phyloP scores from a whole-genome alignment of 345 rosid genomes.

The Theobroma cacao region DNA sequence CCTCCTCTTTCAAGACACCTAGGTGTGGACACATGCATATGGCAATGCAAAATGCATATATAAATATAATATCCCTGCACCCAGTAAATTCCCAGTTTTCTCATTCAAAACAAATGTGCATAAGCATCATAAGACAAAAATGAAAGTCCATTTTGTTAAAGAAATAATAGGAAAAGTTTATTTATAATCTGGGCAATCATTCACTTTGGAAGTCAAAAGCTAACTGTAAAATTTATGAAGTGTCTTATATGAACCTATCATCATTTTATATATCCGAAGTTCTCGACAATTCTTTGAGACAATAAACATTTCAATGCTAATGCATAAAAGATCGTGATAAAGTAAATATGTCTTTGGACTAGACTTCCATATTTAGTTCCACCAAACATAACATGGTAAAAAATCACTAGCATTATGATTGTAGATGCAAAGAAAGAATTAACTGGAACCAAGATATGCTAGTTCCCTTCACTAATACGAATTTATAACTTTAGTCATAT shows the following conservation, averaged over 20 bases:
- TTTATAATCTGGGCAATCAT: no score
- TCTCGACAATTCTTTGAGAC: background rate
- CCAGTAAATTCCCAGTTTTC: no score
- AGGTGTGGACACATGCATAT: no score
- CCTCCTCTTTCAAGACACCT: no score
- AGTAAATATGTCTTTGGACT: background rate
- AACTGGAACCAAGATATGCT: background rate
- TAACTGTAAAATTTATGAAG: background rate
- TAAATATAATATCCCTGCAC: no score
- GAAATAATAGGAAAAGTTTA: no score
- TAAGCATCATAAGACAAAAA: no score
- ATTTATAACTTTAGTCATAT: background rate
- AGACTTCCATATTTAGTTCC: background rate
- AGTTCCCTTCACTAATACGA: background rate
- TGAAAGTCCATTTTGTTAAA: no score
- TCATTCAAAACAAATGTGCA: no score
- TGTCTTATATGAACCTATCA: background rate
- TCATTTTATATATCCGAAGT: background rate
- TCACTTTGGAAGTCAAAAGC: no score
- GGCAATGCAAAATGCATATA: no score
- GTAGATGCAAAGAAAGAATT: background rate
- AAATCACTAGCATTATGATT: background rate
- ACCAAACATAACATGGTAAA: background rate
- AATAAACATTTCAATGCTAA: background rate
- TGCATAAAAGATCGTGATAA: background rate